phyloP scores from a whole-genome alignment of 192 early-diverging fungal species.

The Entophlyctis luteolus region DNA sequence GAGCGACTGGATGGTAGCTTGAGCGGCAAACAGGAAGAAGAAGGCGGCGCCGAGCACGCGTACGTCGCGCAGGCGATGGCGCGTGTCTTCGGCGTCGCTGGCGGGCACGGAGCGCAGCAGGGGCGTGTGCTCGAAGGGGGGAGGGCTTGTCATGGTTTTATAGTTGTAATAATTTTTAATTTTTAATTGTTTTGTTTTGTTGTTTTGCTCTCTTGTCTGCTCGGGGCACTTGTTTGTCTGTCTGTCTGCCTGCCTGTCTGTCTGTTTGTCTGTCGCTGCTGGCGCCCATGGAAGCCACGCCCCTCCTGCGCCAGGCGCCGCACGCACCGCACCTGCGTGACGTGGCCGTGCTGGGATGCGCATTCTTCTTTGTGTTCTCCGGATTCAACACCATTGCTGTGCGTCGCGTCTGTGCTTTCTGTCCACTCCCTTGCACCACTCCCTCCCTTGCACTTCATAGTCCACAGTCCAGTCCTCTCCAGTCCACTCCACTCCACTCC shows the following conservation, averaged over 20 bases:
- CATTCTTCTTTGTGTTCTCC: conserved; percentile 22
- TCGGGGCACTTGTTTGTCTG: background rate
- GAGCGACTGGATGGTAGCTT: conserved; percentile 8
- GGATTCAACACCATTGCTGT: background rate
- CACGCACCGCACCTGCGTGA: background rate
- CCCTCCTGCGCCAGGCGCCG: background rate
- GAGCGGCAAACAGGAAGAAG: conserved; percentile 15
- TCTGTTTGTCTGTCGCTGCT: too few relatives aligned
- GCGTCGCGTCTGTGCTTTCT: background rate
- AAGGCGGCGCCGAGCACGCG: conserved; percentile 4
- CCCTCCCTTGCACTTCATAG: too few relatives aligned
- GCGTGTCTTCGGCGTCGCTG: background rate
- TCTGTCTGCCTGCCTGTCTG: too few relatives aligned
- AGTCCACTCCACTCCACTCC: too few relatives aligned
- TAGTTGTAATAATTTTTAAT: background rate
- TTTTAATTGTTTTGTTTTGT: background rate
- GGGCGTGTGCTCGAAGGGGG: background rate
- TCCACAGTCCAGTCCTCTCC: too few relatives aligned
- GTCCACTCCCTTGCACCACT: too few relatives aligned
- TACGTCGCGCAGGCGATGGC: background rate
- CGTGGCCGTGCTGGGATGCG: conserved; percentile 6
- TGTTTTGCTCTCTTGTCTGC: background rate
- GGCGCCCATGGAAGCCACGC: background rate
- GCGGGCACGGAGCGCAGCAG: background rate
- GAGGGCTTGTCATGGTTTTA: background rate